Percentiles rank a stretch among this genome's conserved stretches.
These are phyloP conservation scores for Colletotrichum filicis DNA, from an alignment of 2,329 filamentous ascomycete species.

Conservation along the genomic window DNA sequence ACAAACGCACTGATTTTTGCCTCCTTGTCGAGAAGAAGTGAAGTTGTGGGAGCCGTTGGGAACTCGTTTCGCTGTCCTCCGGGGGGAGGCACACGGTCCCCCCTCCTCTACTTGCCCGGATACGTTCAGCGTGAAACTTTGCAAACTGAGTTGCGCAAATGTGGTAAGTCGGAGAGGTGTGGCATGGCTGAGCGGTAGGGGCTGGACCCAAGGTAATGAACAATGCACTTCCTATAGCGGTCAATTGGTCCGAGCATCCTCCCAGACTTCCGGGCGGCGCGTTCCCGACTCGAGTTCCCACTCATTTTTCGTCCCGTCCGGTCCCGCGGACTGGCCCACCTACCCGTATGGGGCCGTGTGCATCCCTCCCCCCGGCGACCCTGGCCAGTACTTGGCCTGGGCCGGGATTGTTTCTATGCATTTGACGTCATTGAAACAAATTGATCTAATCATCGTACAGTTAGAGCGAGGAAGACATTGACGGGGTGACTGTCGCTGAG, in stretches of 20 bases:
- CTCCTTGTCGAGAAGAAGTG: too few relatives aligned
- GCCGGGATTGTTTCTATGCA: background rate
- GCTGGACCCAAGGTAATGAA: background rate
- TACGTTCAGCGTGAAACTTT: background rate
- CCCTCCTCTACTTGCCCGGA: background rate
- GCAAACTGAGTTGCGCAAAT: too few relatives aligned
- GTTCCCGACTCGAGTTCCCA: background rate
- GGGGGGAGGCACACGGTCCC: too few relatives aligned
- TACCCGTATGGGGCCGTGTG: background rate
- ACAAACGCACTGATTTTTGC: background rate
- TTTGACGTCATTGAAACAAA: background rate
- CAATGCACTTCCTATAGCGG: background rate
- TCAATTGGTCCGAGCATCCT: background rate
- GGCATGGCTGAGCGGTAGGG: background rate
- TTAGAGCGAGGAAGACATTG: background rate
- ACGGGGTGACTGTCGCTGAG: background rate
- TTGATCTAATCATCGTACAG: background rate
- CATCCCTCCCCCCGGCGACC: background rate
- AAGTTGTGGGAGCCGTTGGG: too few relatives aligned
- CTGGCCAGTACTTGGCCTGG: background rate
- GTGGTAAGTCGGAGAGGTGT: background rate
- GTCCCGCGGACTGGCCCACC: background rate
- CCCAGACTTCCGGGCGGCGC: background rate
- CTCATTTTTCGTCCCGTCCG: background rate
- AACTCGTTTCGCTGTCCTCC: too few relatives aligned